Evolutionary conservation across 805 yeast genomes (phyloP).

Genomic region (Metschnikowia continentalis): DNA sequence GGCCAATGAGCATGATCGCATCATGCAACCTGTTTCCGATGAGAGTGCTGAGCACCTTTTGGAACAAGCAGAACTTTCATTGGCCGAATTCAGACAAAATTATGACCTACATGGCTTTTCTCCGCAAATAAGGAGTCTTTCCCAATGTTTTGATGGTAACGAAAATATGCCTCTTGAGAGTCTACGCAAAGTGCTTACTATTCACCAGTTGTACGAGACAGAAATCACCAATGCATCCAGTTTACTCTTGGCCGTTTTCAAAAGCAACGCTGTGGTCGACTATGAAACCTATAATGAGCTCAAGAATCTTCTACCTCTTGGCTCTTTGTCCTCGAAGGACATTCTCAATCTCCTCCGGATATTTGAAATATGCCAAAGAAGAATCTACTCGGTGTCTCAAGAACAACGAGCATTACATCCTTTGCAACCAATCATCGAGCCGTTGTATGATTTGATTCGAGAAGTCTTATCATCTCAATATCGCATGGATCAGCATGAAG

Average conservation of each 20-base stretch:
- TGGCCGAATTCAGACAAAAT: conserved; percentile 1
- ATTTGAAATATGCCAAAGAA: conserved; percentile 6
- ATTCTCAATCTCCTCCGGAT: conserved; percentile 7
- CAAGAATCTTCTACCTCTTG: not conserved
- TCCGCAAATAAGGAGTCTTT: conserved; percentile 1
- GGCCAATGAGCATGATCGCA: conserved; percentile 3
- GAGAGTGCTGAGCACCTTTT: conserved; percentile 4
- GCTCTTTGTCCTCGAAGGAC: conserved; percentile 2
- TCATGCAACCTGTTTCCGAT: not conserved
- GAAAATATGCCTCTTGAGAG: not conserved
- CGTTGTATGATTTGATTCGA: conserved; percentile 3
- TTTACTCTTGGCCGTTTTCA: conserved; percentile 7
- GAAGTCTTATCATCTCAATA: conserved; percentile 2
- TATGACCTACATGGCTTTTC: conserved; percentile 3
- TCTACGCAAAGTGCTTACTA: conserved; percentile 1
- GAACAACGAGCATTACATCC: conserved; percentile 7
- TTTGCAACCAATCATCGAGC: conserved; percentile 4
- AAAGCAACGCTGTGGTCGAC: not conserved
- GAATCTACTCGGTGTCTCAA: conserved; percentile 5
- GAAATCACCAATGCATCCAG: conserved; percentile 2
- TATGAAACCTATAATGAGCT: not conserved
- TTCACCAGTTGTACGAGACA: conserved; percentile 4
- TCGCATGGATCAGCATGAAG: not conserved
- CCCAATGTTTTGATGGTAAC: not conserved
- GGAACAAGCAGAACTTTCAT: conserved; percentile 7